phyloP scores from a whole-genome alignment of 164 flowering plant genomes.

The Piper longum region DNA sequence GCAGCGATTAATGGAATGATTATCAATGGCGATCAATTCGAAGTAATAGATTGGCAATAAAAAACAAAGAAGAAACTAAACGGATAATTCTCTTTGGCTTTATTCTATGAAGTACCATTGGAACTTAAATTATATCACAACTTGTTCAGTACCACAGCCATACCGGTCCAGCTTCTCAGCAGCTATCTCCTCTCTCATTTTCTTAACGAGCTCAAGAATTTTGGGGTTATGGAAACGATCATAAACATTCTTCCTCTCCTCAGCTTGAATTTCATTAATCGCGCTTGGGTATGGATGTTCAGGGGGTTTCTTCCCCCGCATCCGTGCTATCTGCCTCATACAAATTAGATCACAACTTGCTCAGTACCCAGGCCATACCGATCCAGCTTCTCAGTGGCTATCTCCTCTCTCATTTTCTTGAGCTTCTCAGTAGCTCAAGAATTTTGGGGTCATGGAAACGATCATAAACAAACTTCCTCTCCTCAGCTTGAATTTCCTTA shows the following conservation, averaged over 20 bases:
- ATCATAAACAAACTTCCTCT: conserved; percentile 43
- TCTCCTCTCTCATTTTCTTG: conserved; percentile 43
- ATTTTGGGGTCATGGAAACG: conserved; percentile 43
- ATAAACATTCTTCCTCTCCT: conserved; percentile 50
- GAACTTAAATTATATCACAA: neutral
- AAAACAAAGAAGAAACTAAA: no score
- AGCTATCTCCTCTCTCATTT: conserved; percentile 37
- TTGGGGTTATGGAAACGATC: conserved; percentile 47
- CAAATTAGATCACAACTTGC: neutral
- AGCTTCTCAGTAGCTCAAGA: conserved; percentile 20
- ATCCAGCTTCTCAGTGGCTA: conserved; percentile 19
- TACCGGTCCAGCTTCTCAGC: conserved; percentile 25
- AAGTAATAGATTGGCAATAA: no score
- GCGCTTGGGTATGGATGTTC: conserved; percentile 83
- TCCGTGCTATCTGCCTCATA: no score
- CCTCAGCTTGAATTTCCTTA: conserved; percentile 74
- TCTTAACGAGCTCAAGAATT: conserved; percentile 24
- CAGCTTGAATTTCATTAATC: conserved; percentile 65
- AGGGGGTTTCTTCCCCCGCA: conserved; percentile 71
- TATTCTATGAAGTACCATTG: no score
- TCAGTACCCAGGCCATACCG: conserved; percentile 14
- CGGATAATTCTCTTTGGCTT: no score
- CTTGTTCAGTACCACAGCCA: conserved; percentile 4
- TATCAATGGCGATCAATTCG: no score
- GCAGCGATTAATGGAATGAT: no score